Percentiles rank a stretch among this genome's conserved stretches.
Evolutionary conservation across 371 early-diverging fungal genomes (phyloP).

Genomic region (Rhizopus arrhizus): DNA sequence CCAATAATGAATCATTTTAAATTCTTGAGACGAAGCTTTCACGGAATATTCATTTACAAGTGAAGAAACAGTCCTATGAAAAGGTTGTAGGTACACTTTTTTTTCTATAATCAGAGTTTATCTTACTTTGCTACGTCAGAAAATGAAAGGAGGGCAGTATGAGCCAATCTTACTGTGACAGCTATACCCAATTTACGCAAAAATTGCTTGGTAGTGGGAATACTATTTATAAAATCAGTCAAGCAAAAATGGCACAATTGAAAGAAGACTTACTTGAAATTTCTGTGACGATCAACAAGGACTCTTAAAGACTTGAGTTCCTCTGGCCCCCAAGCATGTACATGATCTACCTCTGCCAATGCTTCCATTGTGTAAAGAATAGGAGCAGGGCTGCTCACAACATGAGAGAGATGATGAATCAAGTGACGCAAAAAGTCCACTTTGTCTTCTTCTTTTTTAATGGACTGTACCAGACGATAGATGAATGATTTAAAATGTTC

Average conservation of each 20-base stretch:
- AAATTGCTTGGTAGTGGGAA: constrained; percentile 37
- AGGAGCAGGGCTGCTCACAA: constrained; percentile 37
- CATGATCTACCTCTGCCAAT: constrained; percentile 28
- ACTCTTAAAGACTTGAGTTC: constrained; percentile 48
- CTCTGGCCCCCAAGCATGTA: constrained; percentile 45
- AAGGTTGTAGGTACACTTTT: not conserved
- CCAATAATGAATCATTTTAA: constrained; percentile 31
- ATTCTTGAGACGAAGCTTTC: constrained; percentile 22
- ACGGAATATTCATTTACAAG: constrained; percentile 40
- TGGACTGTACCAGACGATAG: constrained; percentile 17
- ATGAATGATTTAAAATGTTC: constrained; percentile 40
- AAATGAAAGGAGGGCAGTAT: constrained; percentile 34
- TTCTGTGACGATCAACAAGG: constrained; percentile 46
- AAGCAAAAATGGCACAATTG: not conserved
- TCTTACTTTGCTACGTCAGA: constrained; percentile 52
- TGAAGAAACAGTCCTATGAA: constrained; percentile 41
- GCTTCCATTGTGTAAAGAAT: constrained; percentile 48
- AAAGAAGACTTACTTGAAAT: constrained; percentile 40
- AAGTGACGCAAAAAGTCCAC: constrained; percentile 37
- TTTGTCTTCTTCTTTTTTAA: constrained; percentile 34
- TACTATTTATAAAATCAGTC: constrained; percentile 8
- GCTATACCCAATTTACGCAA: constrained; percentile 41
- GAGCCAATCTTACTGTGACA: constrained; percentile 27
- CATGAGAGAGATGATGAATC: constrained; percentile 47
- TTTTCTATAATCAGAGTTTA: not conserved